These are phyloP conservation scores for Didymella segeticola DNA, from an alignment of 2,329 filamentous ascomycete genomes.

Conservation along the genomic window DNA sequence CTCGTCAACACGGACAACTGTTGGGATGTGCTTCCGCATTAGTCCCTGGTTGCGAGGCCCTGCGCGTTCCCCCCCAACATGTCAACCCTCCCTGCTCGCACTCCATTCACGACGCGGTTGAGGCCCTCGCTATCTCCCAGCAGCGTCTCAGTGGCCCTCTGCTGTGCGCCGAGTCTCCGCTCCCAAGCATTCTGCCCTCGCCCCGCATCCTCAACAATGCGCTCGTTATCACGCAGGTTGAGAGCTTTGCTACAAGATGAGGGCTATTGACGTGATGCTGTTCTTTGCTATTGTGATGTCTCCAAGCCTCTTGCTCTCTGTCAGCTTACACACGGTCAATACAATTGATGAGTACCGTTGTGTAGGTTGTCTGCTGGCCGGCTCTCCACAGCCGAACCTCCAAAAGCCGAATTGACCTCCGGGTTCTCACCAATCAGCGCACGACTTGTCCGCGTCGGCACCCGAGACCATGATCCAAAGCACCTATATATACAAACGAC, in stretches of 20 bases:
- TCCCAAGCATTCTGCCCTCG: conserved; percentile 18
- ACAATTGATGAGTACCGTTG: background rate
- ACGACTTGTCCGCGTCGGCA: conserved; percentile 9
- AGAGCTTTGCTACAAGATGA: background rate
- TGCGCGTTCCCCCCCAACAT: conserved; percentile 16
- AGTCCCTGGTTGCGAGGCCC: conserved; percentile 29
- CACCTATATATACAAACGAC: no score
- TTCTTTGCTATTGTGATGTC: background rate
- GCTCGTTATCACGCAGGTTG: conserved; percentile 14
- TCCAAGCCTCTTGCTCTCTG: conserved; percentile 7
- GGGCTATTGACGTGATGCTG: background rate
- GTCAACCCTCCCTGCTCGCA: background rate
- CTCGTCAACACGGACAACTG: conserved; percentile 8
- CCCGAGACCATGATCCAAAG: no score
- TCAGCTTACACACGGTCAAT: conserved; percentile 10
- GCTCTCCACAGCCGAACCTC: conserved; percentile 15
- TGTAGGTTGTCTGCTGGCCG: conserved; percentile 2
- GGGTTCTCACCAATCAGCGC: conserved; percentile 13
- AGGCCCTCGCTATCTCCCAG: conserved; percentile 31
- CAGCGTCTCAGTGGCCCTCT: conserved; percentile 19
- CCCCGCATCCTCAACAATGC: conserved; percentile 21
- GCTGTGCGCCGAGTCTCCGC: conserved; percentile 9
- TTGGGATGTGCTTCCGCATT: conserved; percentile 34
- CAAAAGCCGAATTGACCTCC: conserved; percentile 13
- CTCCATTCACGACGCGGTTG: conserved; percentile 21